Evolutionary conservation across 108 stramenopile species (phyloP).

Genomic region (Skeletonema marinoi): DNA sequence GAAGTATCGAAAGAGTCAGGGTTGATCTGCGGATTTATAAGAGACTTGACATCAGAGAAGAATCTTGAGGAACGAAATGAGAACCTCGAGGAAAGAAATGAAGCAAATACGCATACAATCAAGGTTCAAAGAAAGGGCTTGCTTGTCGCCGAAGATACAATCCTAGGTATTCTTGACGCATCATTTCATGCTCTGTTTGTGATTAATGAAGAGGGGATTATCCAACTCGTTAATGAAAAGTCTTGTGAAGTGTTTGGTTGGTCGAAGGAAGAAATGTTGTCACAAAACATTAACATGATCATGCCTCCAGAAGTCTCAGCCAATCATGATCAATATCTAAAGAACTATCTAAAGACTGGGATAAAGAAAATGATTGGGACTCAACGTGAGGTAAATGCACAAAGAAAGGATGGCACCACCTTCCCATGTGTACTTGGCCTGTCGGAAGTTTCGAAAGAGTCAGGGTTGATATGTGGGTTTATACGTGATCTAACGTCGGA

Average conservation of each 20-base stretch:
- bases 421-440: conserved; percentile 46
- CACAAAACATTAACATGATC: conserved; percentile 42
- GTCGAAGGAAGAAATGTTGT: conserved; percentile 29
- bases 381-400: conserved; percentile 27
- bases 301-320: conserved; percentile 9
- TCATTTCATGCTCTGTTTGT: conserved; percentile 50
- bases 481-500: conserved; percentile 40
- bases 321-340: conserved; percentile 31
- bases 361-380: conserved; percentile 48
- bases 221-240: conserved; percentile 30
- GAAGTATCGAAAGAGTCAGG: conserved; percentile 30
- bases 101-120: neutral
- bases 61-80: conserved; percentile 15
- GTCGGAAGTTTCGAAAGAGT: conserved; percentile 33
- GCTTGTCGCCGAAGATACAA: conserved; percentile 18
- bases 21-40: conserved; percentile 51
- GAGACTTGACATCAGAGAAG: conserved; percentile 43
- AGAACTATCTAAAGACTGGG: conserved; percentile 28
- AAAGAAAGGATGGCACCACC: conserved; percentile 37
- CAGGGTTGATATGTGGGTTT: conserved; percentile 48
- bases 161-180: conserved; percentile 52
- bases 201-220: conserved; percentile 39
- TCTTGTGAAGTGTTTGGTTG: conserved; percentile 35
- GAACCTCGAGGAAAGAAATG: neutral
- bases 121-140: neutral